Percentiles rank a stretch among this genome's conserved stretches.
Conservation (phyloP, 371 early-diverging fungal genomes). For the Enterocytospora artemiae region DNA sequence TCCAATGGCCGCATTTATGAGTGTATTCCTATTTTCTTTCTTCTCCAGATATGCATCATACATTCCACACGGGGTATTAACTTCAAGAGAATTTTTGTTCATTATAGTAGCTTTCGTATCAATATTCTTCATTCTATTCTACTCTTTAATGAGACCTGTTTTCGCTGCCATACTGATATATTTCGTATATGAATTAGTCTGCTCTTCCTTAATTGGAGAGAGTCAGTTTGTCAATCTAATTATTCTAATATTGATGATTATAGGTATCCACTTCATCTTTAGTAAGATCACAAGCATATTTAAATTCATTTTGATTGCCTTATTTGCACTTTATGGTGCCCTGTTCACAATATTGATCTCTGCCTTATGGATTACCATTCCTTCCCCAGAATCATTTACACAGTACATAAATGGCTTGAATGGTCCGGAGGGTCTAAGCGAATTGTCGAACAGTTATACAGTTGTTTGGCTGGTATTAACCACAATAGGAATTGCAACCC, state of each 20-base stretch:
- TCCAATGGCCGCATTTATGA: no score
- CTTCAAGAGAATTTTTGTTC: no score
- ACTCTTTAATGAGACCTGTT: not conserved
- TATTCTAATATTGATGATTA: not conserved
- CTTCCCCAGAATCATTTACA: not conserved
- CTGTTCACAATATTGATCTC: not conserved
- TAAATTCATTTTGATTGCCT: not conserved
- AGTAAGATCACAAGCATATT: not conserved
- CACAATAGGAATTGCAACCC: not conserved
- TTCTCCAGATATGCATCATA: no score
- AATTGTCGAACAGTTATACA: not conserved
- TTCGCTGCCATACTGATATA: not conserved
- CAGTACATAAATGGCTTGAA: not conserved
- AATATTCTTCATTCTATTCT: constrained; percentile 1
- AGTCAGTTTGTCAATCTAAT: not conserved
- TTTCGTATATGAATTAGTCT: not conserved
- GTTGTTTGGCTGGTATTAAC: not conserved
- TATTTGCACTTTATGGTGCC: not conserved
- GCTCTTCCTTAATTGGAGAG: not conserved
- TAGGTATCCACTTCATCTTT: not conserved
- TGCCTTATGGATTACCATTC: not conserved
- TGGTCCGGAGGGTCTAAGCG: not conserved
- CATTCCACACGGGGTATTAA: no score
- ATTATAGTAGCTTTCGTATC: not conserved
- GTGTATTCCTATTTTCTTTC: no score